phyloP scores from a whole-genome alignment of 257 asterid species.

The Solanum sejunctum region DNA sequence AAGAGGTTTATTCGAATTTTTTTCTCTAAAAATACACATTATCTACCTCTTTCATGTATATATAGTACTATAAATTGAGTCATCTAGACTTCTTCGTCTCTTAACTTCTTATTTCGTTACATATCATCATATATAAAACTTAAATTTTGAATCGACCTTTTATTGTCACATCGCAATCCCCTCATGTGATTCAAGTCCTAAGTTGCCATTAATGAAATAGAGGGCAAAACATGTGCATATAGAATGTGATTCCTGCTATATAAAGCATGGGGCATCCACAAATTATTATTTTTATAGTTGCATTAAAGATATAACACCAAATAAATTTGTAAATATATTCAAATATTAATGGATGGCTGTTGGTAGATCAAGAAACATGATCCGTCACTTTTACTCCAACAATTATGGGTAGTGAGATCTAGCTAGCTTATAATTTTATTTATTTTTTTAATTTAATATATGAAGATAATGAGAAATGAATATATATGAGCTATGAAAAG shows the following conservation, averaged over 20 bases:
- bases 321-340: not conserved
- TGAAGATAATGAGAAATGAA: not conserved
- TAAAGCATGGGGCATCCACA: not conserved
- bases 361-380: not conserved
- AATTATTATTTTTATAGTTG: not conserved
- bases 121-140: fast-evolving
- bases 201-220: not conserved
- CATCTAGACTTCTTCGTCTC: not conserved
- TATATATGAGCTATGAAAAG: not conserved
- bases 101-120: not conserved
- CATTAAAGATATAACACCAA: not conserved
- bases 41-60: no score
- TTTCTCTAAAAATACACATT: not conserved
- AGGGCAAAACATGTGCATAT: not conserved
- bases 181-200: not conserved
- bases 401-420: slow-evolving; percentile 1
- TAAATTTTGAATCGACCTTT: not conserved
- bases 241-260: not conserved
- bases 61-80: not conserved
- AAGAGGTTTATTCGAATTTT: not conserved
- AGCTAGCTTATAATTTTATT: not conserved
- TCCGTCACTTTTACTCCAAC: not conserved
- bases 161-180: not conserved
- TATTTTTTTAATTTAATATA: not conserved
- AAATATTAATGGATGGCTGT: not conserved